Evolutionary conservation across 2,329 filamentous ascomycete species (phyloP).

Genomic region (Ophiocordyceps camponoti-floridani): DNA sequence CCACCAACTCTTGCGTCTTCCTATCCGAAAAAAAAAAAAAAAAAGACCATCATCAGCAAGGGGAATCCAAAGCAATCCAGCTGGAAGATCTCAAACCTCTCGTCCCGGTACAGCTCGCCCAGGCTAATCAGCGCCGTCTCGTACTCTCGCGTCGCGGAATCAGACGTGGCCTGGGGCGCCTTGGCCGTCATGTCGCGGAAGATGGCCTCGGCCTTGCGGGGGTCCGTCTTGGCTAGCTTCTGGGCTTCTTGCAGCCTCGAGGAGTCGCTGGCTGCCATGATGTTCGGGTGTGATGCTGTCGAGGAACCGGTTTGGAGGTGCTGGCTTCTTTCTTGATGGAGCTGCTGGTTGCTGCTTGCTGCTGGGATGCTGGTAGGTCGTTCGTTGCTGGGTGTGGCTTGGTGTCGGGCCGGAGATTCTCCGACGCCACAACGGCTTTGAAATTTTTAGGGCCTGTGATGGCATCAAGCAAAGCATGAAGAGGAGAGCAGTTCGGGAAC

Average conservation of each 20-base stretch:
- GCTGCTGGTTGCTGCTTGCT: not conserved
- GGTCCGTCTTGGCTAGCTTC: constrained; percentile 63
- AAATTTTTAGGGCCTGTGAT: constrained; percentile 8
- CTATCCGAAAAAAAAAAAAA: too few species aligned
- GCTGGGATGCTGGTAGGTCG: not conserved
- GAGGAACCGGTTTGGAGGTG: too few species aligned
- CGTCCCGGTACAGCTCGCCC: constrained; percentile 83
- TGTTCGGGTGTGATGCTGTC: constrained; percentile 3
- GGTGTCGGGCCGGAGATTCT: not conserved
- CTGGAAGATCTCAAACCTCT: too few species aligned
- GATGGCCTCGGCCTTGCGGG: constrained; percentile 66
- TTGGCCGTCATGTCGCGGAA: constrained; percentile 83
- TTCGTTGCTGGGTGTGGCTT: too few species aligned
- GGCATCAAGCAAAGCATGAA: too few species aligned
- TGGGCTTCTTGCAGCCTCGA: constrained; percentile 73
- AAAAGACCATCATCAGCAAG: too few species aligned
- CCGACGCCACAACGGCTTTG: constrained; percentile 3
- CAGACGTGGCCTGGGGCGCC: constrained; percentile 64
- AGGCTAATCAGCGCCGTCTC: constrained; percentile 76
- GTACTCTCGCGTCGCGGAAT: constrained; percentile 79
- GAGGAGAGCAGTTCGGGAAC: too few species aligned
- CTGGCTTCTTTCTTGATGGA: not conserved
- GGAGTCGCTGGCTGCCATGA: constrained; percentile 41
- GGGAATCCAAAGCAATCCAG: too few species aligned
- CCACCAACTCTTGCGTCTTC: constrained; percentile 69